These are phyloP conservation scores for Larix kaempferi DNA, from an alignment of 75 land plant species.

Conservation along the genomic window DNA sequence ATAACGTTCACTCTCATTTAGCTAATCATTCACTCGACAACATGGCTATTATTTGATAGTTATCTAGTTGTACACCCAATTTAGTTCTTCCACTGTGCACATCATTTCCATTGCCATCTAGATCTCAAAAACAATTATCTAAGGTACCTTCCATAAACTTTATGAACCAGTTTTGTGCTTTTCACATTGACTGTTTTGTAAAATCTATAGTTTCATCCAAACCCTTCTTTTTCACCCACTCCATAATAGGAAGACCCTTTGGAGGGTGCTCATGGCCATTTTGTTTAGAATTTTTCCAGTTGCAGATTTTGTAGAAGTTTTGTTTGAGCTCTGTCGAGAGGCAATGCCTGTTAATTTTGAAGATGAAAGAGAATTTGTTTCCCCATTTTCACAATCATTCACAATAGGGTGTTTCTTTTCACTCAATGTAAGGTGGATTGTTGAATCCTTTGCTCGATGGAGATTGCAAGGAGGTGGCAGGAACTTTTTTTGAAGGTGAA, in stretches of 20 bases:
- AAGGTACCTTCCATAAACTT: constrained; percentile 78
- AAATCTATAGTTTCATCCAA: constrained; percentile 59
- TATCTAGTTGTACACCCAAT: constrained; percentile 31
- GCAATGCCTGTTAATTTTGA: neutral
- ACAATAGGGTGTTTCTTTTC: neutral
- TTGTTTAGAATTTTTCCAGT: constrained; percentile 16
- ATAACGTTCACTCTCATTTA: constrained; percentile 38
- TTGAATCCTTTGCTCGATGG: neutral
- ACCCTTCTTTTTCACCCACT: constrained; percentile 55
- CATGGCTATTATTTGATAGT: constrained; percentile 69
- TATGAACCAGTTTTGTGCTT: constrained; percentile 81
- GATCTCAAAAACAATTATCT: constrained; percentile 48
- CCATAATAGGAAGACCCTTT: constrained; percentile 19
- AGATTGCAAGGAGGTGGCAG: neutral
- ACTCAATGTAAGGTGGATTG: neutral
- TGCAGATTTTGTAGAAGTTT: constrained; percentile 17
- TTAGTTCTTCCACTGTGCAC: constrained; percentile 5
- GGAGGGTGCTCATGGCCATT: constrained; percentile 13
- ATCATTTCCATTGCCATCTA: neutral
- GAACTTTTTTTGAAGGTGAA: neutral
- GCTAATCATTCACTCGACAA: constrained; percentile 91
- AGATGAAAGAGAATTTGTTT: neutral
- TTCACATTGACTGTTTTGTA: constrained; percentile 41
- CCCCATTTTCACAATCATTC: neutral
- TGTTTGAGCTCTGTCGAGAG: neutral